These are phyloP conservation scores for Calcarisporium arbuscula DNA, from an alignment of 2,329 filamentous ascomycete species.

Conservation along the genomic window DNA sequence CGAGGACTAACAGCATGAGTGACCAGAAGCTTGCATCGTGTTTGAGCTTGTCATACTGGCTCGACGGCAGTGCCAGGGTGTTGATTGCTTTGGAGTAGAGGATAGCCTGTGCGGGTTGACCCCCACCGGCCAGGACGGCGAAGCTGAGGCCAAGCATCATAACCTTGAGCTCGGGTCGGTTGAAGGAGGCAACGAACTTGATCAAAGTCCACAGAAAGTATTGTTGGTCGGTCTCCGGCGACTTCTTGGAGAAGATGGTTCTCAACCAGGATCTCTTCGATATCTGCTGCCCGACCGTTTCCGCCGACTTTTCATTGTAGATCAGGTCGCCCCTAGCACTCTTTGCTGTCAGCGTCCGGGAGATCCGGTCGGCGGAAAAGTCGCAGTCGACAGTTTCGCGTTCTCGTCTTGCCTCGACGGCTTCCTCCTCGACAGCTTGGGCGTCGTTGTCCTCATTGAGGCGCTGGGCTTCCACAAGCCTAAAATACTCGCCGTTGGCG, in stretches of 20 bases:
- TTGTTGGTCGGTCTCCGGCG: too few relatives aligned
- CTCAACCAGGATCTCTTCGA: too few relatives aligned
- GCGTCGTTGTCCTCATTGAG: background rate
- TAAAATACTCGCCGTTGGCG: background rate
- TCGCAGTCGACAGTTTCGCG: background rate
- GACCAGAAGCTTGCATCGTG: slow-evolving; percentile 1
- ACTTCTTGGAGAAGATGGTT: too few relatives aligned
- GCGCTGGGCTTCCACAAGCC: background rate
- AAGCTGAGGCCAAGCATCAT: slow-evolving; percentile 1
- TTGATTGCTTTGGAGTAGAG: slow-evolving; percentile 1
- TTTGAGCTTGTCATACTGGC: background rate
- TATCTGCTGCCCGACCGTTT: too few relatives aligned
- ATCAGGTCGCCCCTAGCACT: too few relatives aligned
- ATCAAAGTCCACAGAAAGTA: slow-evolving; percentile 1
- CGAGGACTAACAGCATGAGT: background rate
- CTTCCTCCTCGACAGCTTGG: too few relatives aligned
- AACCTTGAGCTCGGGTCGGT: background rate
- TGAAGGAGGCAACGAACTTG: background rate
- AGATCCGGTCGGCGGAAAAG: too few relatives aligned
- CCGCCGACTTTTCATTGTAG: too few relatives aligned
- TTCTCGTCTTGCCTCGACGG: background rate
- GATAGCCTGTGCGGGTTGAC: slow-evolving; percentile 2
- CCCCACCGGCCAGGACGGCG: slow-evolving; percentile 1
- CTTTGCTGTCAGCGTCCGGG: too few relatives aligned
- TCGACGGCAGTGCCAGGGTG: background rate